Evolutionary conservation across 768 basidiomycete species (phyloP), one percentile per base, ranked within the genome.

Genomic region (Pleurotus salmoneostramineus): DNA sequence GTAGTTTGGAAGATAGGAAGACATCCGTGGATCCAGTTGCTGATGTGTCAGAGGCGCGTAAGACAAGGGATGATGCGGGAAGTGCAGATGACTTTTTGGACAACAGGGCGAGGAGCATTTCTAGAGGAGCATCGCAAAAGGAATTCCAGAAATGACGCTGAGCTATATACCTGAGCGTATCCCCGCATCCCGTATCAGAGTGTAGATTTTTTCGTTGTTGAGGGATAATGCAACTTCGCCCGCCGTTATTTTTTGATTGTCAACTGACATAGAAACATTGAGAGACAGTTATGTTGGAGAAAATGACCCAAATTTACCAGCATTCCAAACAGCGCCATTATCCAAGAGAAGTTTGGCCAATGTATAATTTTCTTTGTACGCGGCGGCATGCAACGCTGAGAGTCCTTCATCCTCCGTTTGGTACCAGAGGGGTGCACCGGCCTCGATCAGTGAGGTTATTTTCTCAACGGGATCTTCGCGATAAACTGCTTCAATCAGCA

Each of bases 251-350:
- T 84, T 83, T 58, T 87, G 71, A 59, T 86, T 80, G 67, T 97
- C 93, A 61, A 90, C 93, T 90, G 62, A 6, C n/a, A n/a, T n/a
- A n/a, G n/a, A n/a, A n/a, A n/a, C n/a, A n/a, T n/a, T n/a, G n/a
- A n/a, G n/a, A n/a, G n/a, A n/a, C n/a, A n/a, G n/a, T n/a, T n/a
- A n/a, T n/a, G n/a, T n/a, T n/a, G n/a, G n/a, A n/a, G n/a, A n/a
- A n/a, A n/a, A n/a, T 54, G 14, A 31, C 27, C 52, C 31, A 36
- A 50, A 67, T 78, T 61, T 62, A 85, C 93, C 85, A 64, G 91
- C 81, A 70, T 95, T 97, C 97, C 97, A 99, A 0, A 93, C 68
- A 1, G 93, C 95, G 10, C 96, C 95, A 56, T 83, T 79, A n/a
- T 85, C 77, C 31, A 99, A 77, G 35, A 98, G 76, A 5, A 80